A percentile compares a stretch with the other conserved stretches of the same genome.
phyloP scores from a whole-genome alignment of 352 stramenopile genomes.

The Phytophthora europaea region DNA sequence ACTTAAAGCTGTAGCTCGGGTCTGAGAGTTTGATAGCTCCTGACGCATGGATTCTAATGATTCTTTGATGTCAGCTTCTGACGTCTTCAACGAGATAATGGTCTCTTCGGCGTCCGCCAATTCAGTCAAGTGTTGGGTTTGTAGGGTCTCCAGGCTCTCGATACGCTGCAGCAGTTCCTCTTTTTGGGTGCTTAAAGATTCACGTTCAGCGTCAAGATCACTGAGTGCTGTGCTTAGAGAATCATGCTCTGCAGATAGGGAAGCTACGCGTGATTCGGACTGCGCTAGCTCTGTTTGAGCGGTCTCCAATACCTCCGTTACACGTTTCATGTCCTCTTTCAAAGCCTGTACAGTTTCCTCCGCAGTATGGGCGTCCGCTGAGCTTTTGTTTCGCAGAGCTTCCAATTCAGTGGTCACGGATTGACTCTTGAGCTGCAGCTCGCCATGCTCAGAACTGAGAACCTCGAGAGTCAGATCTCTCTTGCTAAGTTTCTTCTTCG shows the following conservation, averaged over 20 bases:
- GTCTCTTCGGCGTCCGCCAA: slow-evolving; percentile 23
- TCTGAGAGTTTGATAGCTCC: slow-evolving; percentile 13
- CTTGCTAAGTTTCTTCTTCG: slow-evolving; percentile 46
- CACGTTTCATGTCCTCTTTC: slow-evolving; percentile 23
- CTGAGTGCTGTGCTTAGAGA: slow-evolving; percentile 16
- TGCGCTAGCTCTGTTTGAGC: slow-evolving; percentile 27
- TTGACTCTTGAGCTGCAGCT: too few species aligned
- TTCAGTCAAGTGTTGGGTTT: slow-evolving; percentile 22
- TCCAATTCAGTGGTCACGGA: too few species aligned
- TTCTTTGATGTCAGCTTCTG: slow-evolving; percentile 13
- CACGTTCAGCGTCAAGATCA: slow-evolving; percentile 20
- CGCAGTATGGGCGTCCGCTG: slow-evolving; percentile 30
- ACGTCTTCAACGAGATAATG: slow-evolving; percentile 13
- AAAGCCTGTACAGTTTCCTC: slow-evolving; percentile 27
- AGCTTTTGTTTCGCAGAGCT: slow-evolving; percentile 25
- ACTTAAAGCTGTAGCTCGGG: slow-evolving; percentile 2
- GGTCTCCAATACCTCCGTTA: slow-evolving; percentile 28
- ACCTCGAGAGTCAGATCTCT: slow-evolving; percentile 46
- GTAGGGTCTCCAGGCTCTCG: slow-evolving; percentile 21
- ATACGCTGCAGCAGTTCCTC: slow-evolving; percentile 20
- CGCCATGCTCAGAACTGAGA: slow-evolving; percentile 9
- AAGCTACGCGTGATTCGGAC: slow-evolving; percentile 23
- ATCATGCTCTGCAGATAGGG: slow-evolving; percentile 30
- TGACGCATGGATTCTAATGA: slow-evolving; percentile 14
- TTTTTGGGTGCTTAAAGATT: slow-evolving; percentile 24